Evolutionary conservation across 2,329 filamentous ascomycete species (phyloP).

Genomic region (Trichothecium sympodiale): DNA sequence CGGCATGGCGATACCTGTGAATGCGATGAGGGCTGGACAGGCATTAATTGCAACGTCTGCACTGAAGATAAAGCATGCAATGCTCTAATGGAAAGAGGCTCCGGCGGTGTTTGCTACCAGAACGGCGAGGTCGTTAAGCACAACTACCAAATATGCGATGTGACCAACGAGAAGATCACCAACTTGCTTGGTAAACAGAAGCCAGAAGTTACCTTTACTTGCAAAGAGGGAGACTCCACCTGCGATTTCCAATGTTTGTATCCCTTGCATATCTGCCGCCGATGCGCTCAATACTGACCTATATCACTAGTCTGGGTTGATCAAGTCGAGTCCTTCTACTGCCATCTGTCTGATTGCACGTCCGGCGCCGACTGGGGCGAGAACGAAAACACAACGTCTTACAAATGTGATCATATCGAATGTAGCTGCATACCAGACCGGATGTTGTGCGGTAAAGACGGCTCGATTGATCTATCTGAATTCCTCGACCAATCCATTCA

Average conservation of each 20-base stretch:
- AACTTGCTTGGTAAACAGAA: constrained; percentile 74
- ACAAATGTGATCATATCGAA: constrained; percentile 72
- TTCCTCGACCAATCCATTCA: constrained; percentile 75
- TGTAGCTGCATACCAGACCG: constrained; percentile 84
- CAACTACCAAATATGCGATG: constrained; percentile 96
- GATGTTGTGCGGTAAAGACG: constrained; percentile 87
- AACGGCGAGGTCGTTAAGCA: constrained; percentile 83
- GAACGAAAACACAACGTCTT: constrained; percentile 68
- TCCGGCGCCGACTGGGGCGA: constrained; percentile 60
- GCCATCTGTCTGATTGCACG: constrained; percentile 70
- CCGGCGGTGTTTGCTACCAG: constrained; percentile 84
- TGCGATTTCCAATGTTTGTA: constrained; percentile 90
- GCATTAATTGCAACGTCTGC: constrained; percentile 98
- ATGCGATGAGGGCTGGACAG: constrained; percentile 88
- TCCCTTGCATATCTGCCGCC: no score
- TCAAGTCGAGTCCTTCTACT: constrained; percentile 90
- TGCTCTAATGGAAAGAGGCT: constrained; percentile 70
- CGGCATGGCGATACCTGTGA: constrained; percentile 64
- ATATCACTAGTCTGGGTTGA: constrained; percentile 74
- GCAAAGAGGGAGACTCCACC: constrained; percentile 58
- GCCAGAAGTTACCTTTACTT: constrained; percentile 91
- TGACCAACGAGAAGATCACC: constrained; percentile 90
- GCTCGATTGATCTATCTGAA: constrained; percentile 83
- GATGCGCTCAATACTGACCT: neutral
- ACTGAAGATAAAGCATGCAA: constrained; percentile 73